These are phyloP conservation scores for Aspergillus taichungensis DNA, from an alignment of 495 filamentous ascomycete species.

Conservation along the genomic window DNA sequence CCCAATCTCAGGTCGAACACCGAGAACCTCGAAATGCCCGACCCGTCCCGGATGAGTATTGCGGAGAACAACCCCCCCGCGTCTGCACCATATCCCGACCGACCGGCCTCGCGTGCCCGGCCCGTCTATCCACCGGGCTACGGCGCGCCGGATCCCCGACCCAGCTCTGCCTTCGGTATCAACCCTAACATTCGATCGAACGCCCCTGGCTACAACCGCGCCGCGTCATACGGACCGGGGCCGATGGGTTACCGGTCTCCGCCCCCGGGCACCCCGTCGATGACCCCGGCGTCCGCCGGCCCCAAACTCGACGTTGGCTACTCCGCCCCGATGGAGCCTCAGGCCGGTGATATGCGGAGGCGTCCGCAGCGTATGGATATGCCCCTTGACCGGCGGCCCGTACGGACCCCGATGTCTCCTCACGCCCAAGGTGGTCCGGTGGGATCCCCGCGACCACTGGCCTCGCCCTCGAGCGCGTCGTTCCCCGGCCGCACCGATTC, in stretches of 20 bases:
- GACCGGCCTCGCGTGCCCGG: constrained; percentile 36
- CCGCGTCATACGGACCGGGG: constrained; percentile 27
- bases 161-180: constrained; percentile 61
- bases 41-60: constrained; percentile 45
- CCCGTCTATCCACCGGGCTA: constrained; percentile 58
- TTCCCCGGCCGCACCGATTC: constrained; percentile 30
- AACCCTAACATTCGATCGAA: constrained; percentile 44
- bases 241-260: constrained; percentile 35
- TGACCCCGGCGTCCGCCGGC: constrained; percentile 16
- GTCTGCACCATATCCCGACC: constrained; percentile 33
- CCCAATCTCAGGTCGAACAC: constrained; percentile 33
- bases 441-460: constrained; percentile 22
- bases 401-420: constrained; percentile 24
- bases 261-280: constrained; percentile 24
- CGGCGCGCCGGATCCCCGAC: constrained; percentile 39
- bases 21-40: constrained; percentile 63
- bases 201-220: constrained; percentile 25
- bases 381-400: constrained; percentile 27
- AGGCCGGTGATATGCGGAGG: constrained; percentile 24
- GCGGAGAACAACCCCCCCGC: constrained; percentile 30
- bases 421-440: constrained; percentile 16
- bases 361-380: constrained; percentile 27
- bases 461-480: constrained; percentile 21
- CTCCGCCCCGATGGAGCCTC: constrained; percentile 41
- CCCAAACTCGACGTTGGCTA: constrained; percentile 46